Base-by-base conservation (phyloP, 306 rosid genomes). In the Spatholobus suberectus region DNA sequence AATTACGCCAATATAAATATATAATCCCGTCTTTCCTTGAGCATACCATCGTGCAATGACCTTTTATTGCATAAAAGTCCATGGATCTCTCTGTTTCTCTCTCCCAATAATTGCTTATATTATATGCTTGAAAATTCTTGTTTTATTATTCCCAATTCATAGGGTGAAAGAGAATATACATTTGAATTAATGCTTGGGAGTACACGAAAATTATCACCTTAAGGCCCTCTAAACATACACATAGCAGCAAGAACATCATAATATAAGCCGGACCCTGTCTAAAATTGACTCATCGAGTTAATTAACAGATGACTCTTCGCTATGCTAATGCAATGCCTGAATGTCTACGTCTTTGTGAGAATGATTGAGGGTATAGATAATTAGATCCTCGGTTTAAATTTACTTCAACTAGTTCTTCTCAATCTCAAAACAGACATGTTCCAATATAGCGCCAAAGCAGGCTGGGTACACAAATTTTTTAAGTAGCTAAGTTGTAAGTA, bases 201-300 rank as follows among this genome's bases (percentile, higher is more conserved):
- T 29, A 37, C 70, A 41, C 8, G 27, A 35, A 52, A 73, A 27
- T 54, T 54, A 44, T 59, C 68, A 63, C 78, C 81, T 76, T 75
- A n/a, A 79, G 66, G 74, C 3, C 65, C 77, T 55, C 85, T 70
- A 69, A 80, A 62, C 65, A 57, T 24, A 66, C 46, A 83, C 61
- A 32, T 38, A 73, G 67, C 71, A 85, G 20, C 29, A 65, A 34
- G 62, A 58, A 14, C 66, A 73, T 63, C 57, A 73, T 13, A 84
- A 73, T 73, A 57, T 69, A 20, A 68, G 70, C 65, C 79, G 23
- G 69, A 78, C 69, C 76, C 6, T 69, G 81, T 69, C 75, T 54
- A 35, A 46, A 77, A 86, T 87, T 88, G 88, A 84, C 84, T 82
- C 82, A 41, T 80, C 85, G 77, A 82, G 34, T 81, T 41, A 79